Evolutionary conservation across 495 filamentous ascomycete genomes (phyloP).

Genomic region (Trichocladium uniseriatum): DNA sequence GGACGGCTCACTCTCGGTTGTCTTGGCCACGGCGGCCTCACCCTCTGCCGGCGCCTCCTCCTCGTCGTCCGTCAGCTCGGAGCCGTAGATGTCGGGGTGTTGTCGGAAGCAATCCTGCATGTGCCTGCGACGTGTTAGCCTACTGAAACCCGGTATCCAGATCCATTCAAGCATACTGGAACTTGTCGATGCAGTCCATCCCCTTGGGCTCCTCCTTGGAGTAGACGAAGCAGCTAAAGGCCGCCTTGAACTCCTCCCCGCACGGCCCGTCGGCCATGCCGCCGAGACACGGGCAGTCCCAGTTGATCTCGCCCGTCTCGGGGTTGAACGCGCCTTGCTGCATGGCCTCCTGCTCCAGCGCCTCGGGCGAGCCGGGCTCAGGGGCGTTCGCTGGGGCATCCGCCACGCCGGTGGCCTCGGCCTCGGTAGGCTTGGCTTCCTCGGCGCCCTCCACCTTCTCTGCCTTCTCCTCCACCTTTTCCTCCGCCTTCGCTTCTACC

Average conservation of each 20-base stretch:
- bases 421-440: slow-evolving; percentile 10
- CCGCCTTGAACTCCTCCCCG: slow-evolving; percentile 85
- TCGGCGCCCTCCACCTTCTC: slow-evolving; percentile 19
- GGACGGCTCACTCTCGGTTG: not conserved
- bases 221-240: slow-evolving; percentile 96
- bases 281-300: slow-evolving; percentile 96
- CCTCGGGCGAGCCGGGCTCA: slow-evolving; percentile 36
- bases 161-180: slow-evolving; percentile 58
- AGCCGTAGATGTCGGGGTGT: slow-evolving; percentile 84
- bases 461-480: too few species aligned
- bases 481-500: too few species aligned
- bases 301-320: slow-evolving; percentile 99
- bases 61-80: slow-evolving; percentile 85
- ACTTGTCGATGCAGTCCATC: slow-evolving; percentile 96
- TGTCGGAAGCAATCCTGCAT: slow-evolving; percentile 97
- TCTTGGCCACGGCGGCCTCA: slow-evolving; percentile 6
- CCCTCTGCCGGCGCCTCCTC: slow-evolving; percentile 24
- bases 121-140: slow-evolving; percentile 43
- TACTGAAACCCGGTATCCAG: too few species aligned
- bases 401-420: slow-evolving; percentile 14
- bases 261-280: slow-evolving; percentile 97
- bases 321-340: slow-evolving; percentile 92
- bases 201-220: slow-evolving; percentile 95
- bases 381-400: slow-evolving; percentile 8
- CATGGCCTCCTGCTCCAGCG: slow-evolving; percentile 68